Conservation (phyloP, 371 early-diverging fungal genomes). For the Blastocladiella emersonii region DNA sequence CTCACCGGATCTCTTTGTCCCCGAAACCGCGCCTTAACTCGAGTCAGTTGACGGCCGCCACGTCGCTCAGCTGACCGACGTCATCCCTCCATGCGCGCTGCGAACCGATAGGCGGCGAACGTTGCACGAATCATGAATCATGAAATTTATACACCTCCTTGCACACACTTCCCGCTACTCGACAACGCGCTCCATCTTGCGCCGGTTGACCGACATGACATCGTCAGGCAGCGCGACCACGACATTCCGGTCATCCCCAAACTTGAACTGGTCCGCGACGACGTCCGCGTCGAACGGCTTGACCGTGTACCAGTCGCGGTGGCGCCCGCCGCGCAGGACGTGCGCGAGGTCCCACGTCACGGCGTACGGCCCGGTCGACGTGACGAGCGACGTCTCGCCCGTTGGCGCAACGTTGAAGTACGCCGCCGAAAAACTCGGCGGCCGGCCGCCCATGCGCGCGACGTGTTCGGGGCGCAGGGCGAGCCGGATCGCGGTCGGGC, state of each 20-base stretch:
- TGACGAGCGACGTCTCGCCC: slow-evolving; percentile 64
- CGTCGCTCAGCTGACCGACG: too few species aligned
- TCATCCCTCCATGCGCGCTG: too few species aligned
- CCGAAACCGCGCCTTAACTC: too few species aligned
- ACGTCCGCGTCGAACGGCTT: slow-evolving; percentile 64
- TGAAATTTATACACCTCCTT: too few species aligned
- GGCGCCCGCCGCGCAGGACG: slow-evolving; percentile 55
- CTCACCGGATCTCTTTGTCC: too few species aligned
- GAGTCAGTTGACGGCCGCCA: too few species aligned
- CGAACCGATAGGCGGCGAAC: too few species aligned
- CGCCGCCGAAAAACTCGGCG: slow-evolving; percentile 67
- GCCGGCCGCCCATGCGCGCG: slow-evolving; percentile 48
- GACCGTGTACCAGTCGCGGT: slow-evolving; percentile 75
- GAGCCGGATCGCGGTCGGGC: slow-evolving; percentile 62
- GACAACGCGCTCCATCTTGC: too few species aligned
- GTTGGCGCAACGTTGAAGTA: slow-evolving; percentile 52
- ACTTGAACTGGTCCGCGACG: slow-evolving; percentile 82
- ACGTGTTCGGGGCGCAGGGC: slow-evolving; percentile 84
- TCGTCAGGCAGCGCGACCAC: slow-evolving; percentile 58
- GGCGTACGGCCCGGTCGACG: slow-evolving; percentile 78
- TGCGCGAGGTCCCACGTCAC: slow-evolving; percentile 82
- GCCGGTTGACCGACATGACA: slow-evolving; percentile 32
- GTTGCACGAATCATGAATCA: too few species aligned
- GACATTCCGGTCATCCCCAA: slow-evolving; percentile 50
- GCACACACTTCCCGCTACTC: too few species aligned